phyloP scores from a whole-genome alignment of 441 rosid genomes.

The Adansonia madagascariensis region DNA sequence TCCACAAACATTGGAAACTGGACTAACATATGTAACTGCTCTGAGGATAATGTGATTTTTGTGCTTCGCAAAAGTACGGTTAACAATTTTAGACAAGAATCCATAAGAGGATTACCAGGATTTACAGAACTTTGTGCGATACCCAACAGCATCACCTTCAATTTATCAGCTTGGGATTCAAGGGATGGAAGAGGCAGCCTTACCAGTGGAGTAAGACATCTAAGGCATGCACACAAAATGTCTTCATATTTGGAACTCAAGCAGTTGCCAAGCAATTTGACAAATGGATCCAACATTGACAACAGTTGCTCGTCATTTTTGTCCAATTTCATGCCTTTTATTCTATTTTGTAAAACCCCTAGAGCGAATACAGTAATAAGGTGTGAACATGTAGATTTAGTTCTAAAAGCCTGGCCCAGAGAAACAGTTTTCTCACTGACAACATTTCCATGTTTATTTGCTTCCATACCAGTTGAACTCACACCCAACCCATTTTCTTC shows the following conservation, averaged over 20 bases:
- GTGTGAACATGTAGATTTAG: slow-evolving; percentile 60
- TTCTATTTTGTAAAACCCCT: slow-evolving; percentile 55
- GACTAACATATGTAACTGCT: slow-evolving; percentile 69
- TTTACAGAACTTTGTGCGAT: slow-evolving; percentile 67
- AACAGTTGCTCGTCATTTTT: slow-evolving; percentile 49
- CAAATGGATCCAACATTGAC: slow-evolving; percentile 89
- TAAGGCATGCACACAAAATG: slow-evolving; percentile 70
- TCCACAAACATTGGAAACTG: slow-evolving; percentile 88
- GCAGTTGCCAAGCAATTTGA: slow-evolving; percentile 66
- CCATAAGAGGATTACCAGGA: slow-evolving; percentile 65
- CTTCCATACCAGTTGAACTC: slow-evolving; percentile 35
- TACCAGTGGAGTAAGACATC: slow-evolving; percentile 74
- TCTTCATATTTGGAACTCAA: slow-evolving; percentile 89
- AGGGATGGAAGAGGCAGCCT: slow-evolving; percentile 85
- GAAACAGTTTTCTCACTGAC: slow-evolving; percentile 35
- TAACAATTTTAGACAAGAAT: slow-evolving; percentile 83
- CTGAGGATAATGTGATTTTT: slow-evolving; percentile 67
- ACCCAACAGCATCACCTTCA: slow-evolving; percentile 71
- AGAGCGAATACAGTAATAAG: slow-evolving; percentile 83
- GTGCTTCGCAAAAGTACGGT: slow-evolving; percentile 72
- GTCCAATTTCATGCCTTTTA: slow-evolving; percentile 58
- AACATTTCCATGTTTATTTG: slow-evolving; percentile 40
- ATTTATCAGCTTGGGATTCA: slow-evolving; percentile 70
- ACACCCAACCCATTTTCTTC: slow-evolving; percentile 50
- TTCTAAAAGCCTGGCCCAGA: slow-evolving; percentile 29